phyloP scores from a whole-genome alignment of 306 rosid genomes.

The Senna tora region DNA sequence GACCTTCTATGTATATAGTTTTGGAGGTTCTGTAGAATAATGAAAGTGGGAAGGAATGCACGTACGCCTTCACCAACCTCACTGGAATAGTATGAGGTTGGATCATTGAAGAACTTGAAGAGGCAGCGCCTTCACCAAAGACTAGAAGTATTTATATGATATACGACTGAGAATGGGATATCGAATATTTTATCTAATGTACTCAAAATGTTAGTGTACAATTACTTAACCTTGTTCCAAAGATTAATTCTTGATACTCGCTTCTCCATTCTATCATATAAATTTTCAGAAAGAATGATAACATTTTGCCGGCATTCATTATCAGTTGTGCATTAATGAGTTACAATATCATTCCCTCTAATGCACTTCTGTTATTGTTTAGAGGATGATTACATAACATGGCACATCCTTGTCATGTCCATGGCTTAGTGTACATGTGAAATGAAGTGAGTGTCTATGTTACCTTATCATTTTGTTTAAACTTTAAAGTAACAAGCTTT shows the following conservation, averaged over 20 bases:
- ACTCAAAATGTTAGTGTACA: background rate
- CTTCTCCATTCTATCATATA: background rate
- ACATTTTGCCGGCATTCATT: background rate
- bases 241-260: background rate
- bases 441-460: background rate
- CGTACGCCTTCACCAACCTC: too few species aligned
- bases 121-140: too few species aligned
- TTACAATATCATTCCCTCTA: too few species aligned
- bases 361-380: too few species aligned
- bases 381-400: background rate
- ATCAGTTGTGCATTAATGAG: background rate
- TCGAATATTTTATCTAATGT: too few species aligned
- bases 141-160: too few species aligned
- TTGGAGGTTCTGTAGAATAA: too few species aligned
- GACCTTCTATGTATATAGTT: too few species aligned
- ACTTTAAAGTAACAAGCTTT: background rate
- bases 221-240: background rate
- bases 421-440: too few species aligned
- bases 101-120: too few species aligned
- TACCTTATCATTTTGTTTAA: background rate
- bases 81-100: slow-evolving; percentile 31
- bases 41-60: too few species aligned
- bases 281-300: slow-evolving; percentile 5
- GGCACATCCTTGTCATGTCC: background rate
- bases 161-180: too few species aligned